phyloP scores from a whole-genome alignment of 192 early-diverging fungal species.

The Phlyctochytrium bullatum region DNA sequence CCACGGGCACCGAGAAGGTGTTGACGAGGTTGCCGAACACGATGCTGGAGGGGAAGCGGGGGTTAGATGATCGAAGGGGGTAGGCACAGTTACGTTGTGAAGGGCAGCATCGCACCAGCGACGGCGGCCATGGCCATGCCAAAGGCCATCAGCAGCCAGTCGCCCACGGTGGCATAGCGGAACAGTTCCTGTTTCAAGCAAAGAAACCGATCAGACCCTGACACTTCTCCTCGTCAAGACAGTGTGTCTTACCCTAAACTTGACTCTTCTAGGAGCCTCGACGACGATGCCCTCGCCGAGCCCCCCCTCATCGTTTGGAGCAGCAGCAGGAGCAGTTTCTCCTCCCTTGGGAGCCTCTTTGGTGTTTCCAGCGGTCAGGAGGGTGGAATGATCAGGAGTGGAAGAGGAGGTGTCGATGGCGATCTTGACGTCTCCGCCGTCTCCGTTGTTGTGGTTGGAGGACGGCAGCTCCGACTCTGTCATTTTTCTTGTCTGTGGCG shows the following conservation, averaged over 20 bases:
- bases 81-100: slow-evolving; percentile 21
- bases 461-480: not conserved
- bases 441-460: not conserved
- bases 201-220: not conserved
- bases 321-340: not conserved
- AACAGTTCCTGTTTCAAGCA: slow-evolving; percentile 48
- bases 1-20: slow-evolving; percentile 28
- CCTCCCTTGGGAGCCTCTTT: not conserved
- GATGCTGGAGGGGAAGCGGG: slow-evolving; percentile 20
- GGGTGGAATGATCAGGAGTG: no score
- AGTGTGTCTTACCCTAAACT: not conserved
- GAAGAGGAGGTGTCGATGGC: no score
- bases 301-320: not conserved
- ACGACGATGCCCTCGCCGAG: not conserved
- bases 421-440: not conserved
- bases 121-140: slow-evolving; percentile 21
- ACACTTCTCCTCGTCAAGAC: not conserved
- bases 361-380: not conserved
- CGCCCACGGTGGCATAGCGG: slow-evolving; percentile 61
- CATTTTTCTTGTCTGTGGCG: not conserved
- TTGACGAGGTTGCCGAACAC: slow-evolving; percentile 42
- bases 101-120: slow-evolving; percentile 26
- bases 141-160: slow-evolving; percentile 53
- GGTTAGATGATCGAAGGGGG: not conserved
- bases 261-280: not conserved